These are phyloP conservation scores for Trebouxia gelatinosa DNA, from an alignment of 163 green algal species.

Conservation along the genomic window DNA sequence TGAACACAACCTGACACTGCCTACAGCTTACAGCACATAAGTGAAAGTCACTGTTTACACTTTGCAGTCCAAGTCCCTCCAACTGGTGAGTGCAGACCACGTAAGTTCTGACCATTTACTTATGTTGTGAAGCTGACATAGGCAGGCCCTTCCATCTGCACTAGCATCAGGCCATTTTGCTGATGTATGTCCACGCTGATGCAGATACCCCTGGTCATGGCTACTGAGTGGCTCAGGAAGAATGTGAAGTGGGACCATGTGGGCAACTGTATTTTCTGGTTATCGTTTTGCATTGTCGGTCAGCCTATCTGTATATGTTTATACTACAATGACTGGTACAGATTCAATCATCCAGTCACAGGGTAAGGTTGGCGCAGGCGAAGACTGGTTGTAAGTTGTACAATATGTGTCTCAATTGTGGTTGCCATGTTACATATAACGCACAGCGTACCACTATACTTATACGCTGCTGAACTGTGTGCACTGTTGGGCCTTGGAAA, in stretches of 20 bases:
- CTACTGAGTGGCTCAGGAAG: constrained; percentile 71
- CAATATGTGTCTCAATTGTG: no score
- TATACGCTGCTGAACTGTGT: no score
- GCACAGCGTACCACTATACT: no score
- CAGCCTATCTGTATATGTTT: constrained; percentile 84
- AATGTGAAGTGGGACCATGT: constrained; percentile 53
- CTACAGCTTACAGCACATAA: background rate
- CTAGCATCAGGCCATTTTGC: background rate
- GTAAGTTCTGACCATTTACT: background rate
- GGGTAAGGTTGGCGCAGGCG: no score
- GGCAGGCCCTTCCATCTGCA: background rate
- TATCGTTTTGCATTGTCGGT: constrained; percentile 88
- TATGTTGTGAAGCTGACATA: background rate
- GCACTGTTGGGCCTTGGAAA: no score
- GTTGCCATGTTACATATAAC: no score
- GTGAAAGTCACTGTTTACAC: background rate
- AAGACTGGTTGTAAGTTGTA: no score
- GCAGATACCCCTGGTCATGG: constrained; percentile 73
- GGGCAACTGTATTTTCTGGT: constrained; percentile 89
- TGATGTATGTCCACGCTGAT: background rate
- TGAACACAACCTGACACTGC: background rate
- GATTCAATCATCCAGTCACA: background rate
- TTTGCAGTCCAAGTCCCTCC: no score
- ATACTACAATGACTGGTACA: constrained; percentile 76
- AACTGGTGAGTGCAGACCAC: no score